These are phyloP conservation scores for Lipomyces yamadae DNA, from an alignment of 805 yeast genomes.

Conservation along the genomic window DNA sequence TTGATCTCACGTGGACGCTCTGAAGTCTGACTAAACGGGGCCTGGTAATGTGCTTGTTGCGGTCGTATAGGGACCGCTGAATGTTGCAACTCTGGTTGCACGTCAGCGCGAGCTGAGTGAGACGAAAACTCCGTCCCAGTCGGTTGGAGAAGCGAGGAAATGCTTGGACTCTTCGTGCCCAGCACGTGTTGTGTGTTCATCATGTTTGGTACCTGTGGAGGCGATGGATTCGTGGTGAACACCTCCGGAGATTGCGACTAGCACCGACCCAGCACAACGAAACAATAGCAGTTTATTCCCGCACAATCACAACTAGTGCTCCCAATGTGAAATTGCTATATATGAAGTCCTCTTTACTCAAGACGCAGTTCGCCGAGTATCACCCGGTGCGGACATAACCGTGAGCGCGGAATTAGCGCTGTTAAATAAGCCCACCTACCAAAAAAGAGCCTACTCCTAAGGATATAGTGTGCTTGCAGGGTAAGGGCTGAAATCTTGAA, in stretches of 20 bases:
- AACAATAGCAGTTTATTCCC: not conserved
- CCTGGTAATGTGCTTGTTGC: not conserved
- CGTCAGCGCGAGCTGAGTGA: slow-evolving; percentile 9
- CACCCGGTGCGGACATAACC: too few relatives aligned
- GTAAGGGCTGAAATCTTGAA: too few relatives aligned
- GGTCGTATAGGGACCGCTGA: not conserved
- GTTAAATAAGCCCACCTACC: too few relatives aligned
- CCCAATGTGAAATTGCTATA: not conserved
- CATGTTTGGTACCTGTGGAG: not conserved
- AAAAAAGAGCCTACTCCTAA: too few relatives aligned
- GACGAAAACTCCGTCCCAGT: slow-evolving; percentile 12
- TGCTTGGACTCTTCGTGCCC: not conserved
- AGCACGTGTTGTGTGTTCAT: not conserved
- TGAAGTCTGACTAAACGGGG: not conserved
- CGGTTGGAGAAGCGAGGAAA: not conserved
- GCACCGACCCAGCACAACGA: not conserved
- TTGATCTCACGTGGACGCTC: not conserved
- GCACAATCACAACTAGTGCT: not conserved
- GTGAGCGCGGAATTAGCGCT: not conserved
- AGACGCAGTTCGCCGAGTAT: not conserved
- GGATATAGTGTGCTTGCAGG: too few relatives aligned
- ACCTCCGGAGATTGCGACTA: not conserved
- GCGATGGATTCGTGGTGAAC: not conserved
- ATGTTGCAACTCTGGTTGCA: not conserved
- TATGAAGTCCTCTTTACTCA: not conserved